Percentiles rank a stretch among this genome's conserved stretches.
These are phyloP conservation scores for Aureobasidium melanogenum DNA, from an alignment of 2,329 filamentous ascomycete species.

Conservation along the genomic window DNA sequence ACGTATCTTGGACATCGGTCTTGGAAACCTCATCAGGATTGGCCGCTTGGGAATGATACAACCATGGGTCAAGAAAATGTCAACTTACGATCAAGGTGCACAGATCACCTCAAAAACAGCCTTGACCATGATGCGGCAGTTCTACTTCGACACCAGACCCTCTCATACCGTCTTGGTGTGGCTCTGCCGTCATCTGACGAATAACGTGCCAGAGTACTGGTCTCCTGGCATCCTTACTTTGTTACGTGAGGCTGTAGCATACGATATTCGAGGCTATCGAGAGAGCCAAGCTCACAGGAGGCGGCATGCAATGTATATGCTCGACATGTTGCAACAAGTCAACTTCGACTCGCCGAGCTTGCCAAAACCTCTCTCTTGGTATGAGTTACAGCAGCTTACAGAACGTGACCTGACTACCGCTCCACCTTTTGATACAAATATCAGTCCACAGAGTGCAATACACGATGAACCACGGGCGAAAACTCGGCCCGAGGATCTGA, in stretches of 20 bases:
- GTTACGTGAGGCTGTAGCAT: constrained; percentile 19
- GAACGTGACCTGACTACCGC: not conserved
- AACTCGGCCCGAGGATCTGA: not conserved
- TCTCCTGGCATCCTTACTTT: constrained; percentile 15
- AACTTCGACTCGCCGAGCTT: not conserved
- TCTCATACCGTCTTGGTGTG: constrained; percentile 21
- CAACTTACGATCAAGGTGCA: constrained; percentile 13
- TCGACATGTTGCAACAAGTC: not conserved
- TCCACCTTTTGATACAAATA: not conserved
- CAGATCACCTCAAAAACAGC: constrained; percentile 16
- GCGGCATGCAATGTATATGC: not conserved
- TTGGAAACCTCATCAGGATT: constrained; percentile 18
- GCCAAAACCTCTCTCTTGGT: not conserved
- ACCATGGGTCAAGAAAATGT: constrained; percentile 19
- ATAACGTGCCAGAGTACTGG: constrained; percentile 15
- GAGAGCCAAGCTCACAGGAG: not conserved
- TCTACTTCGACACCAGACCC: constrained; percentile 20
- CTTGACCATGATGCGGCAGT: constrained; percentile 18
- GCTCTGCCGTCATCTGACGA: constrained; percentile 18
- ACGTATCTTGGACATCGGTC: constrained; percentile 19
- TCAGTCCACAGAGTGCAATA: too few relatives aligned
- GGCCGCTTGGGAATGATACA: constrained; percentile 17
- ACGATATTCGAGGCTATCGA: constrained; percentile 20
- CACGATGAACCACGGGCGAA: not conserved
- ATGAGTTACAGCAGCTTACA: not conserved